Percentiles rank a stretch among this genome's conserved stretches.
Evolutionary conservation across 208 protist genomes (phyloP).

Genomic region (Trypanosoma platydactyli): DNA sequence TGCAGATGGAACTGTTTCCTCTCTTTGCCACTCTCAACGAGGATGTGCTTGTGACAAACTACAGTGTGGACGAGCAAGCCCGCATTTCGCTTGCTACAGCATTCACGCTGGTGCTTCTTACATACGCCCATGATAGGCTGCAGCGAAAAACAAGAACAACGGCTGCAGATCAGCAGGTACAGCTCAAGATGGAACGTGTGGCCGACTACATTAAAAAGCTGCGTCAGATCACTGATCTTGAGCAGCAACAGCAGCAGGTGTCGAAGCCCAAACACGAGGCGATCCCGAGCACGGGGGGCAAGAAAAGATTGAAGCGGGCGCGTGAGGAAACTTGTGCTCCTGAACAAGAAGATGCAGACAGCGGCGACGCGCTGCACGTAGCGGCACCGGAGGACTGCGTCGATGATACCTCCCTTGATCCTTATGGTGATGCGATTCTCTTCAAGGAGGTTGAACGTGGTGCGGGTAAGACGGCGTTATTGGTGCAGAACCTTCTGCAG

Average conservation of each 20-base stretch:
- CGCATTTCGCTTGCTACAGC: slow-evolving; percentile 75
- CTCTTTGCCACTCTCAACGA: slow-evolving; percentile 59
- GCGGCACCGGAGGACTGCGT: neutral
- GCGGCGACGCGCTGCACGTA: neutral
- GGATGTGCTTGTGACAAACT: slow-evolving; percentile 65
- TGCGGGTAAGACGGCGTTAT: slow-evolving; percentile 4
- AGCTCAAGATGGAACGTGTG: slow-evolving; percentile 86
- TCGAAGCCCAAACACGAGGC: neutral
- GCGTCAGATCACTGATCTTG: slow-evolving; percentile 68
- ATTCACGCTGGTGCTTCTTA: slow-evolving; percentile 59
- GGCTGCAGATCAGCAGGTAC: slow-evolving; percentile 56
- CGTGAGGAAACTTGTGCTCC: slow-evolving; percentile 2
- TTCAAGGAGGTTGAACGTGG: slow-evolving; percentile 19
- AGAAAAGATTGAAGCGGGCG: neutral
- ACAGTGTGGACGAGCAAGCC: slow-evolving; percentile 76
- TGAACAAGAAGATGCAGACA: neutral
- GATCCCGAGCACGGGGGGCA: neutral
- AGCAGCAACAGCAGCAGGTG: slow-evolving; percentile 8
- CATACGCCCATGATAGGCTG: slow-evolving; percentile 73
- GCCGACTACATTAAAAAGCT: slow-evolving; percentile 87
- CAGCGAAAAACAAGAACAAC: slow-evolving; percentile 26
- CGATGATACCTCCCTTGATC: slow-evolving; percentile 11
- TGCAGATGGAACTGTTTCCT: slow-evolving; percentile 46
- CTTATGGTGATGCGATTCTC: slow-evolving; percentile 28
- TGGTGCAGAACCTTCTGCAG: slow-evolving; percentile 24